Evolutionary conservation across 2,329 filamentous ascomycete species (phyloP).

Genomic region (Teratosphaeria gauchensis): DNA sequence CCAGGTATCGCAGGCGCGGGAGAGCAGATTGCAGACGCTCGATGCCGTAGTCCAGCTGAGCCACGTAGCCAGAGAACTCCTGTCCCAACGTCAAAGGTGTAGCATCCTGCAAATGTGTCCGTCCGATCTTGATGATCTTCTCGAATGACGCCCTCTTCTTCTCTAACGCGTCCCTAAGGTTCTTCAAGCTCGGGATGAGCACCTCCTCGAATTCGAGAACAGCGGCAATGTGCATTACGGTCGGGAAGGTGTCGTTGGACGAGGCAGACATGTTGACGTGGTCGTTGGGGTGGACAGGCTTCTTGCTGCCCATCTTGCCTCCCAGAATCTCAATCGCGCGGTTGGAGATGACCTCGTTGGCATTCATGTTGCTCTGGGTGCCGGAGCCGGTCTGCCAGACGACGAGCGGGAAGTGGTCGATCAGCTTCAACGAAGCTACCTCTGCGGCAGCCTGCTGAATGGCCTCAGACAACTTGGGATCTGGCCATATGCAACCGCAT

Average conservation of each 20-base stretch:
- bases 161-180: conserved; percentile 74
- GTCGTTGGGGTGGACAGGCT: conserved; percentile 97
- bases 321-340: conserved; percentile 96
- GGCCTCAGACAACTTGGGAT: conserved; percentile 79
- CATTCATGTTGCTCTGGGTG: conserved; percentile 99
- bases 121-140: conserved; percentile 96
- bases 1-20: conserved; percentile 75
- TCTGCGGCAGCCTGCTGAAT: conserved; percentile 92
- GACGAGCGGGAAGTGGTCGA: conserved; percentile 96
- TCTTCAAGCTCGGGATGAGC: conserved; percentile 72
- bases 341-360: conserved; percentile 99
- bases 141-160: conserved; percentile 83
- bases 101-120: conserved; percentile 94
- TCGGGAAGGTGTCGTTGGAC: conserved; percentile 98
- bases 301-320: conserved; percentile 89
- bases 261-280: conserved; percentile 99
- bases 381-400: conserved; percentile 99
- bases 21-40: conserved; percentile 74
- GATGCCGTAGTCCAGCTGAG: conserved; percentile 85
- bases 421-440: conserved; percentile 83
- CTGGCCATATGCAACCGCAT: conserved; percentile 32
- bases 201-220: conserved; percentile 84
- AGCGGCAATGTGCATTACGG: conserved; percentile 98
- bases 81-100: conserved; percentile 92
- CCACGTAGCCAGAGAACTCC: conserved; percentile 95